These are phyloP conservation scores for Yamadazyma pseudoaaseri DNA, from an alignment of 1,139 yeast genomes.

Conservation along the genomic window DNA sequence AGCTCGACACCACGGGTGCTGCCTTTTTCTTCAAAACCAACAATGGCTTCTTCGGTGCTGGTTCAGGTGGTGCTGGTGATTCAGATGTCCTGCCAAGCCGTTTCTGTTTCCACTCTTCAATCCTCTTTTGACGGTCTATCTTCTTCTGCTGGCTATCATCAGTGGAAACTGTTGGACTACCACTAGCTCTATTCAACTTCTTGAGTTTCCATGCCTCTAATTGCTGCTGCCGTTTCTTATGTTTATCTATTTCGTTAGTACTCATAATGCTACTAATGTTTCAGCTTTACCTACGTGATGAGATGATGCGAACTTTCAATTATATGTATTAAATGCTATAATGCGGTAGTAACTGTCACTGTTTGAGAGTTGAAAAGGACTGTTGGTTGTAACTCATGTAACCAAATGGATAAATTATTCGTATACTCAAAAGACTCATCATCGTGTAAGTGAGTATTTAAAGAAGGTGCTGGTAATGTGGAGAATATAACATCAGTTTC, in stretches of 20 bases:
- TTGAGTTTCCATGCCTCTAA: slow-evolving; percentile 42
- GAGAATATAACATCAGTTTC: slow-evolving; percentile 76
- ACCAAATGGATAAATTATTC: slow-evolving; percentile 75
- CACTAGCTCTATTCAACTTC: slow-evolving; percentile 22
- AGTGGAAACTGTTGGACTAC: background rate
- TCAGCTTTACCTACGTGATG: slow-evolving; percentile 2
- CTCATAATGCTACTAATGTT: background rate
- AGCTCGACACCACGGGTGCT: background rate
- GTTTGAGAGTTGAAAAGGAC: slow-evolving; percentile 85
- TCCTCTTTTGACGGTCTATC: slow-evolving; percentile 25
- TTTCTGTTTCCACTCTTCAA: slow-evolving; percentile 43
- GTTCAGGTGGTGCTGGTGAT: slow-evolving; percentile 2
- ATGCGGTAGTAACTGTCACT: slow-evolving; percentile 91
- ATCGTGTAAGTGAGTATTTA: slow-evolving; percentile 74
- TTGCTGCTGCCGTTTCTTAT: slow-evolving; percentile 36
- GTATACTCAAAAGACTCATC: slow-evolving; percentile 73
- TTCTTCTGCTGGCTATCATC: slow-evolving; percentile 16
- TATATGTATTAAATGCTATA: slow-evolving; percentile 39
- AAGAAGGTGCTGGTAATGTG: slow-evolving; percentile 83
- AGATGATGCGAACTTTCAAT: too few relatives aligned
- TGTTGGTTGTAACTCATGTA: slow-evolving; percentile 77
- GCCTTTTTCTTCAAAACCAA: slow-evolving; percentile 8
- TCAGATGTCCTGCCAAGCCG: slow-evolving; percentile 12
- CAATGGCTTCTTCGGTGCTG: slow-evolving; percentile 6
- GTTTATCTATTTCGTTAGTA: slow-evolving; percentile 30